These are phyloP conservation scores for Apiospora saccharicola DNA, from an alignment of 2,329 filamentous ascomycete species.

Conservation along the genomic window DNA sequence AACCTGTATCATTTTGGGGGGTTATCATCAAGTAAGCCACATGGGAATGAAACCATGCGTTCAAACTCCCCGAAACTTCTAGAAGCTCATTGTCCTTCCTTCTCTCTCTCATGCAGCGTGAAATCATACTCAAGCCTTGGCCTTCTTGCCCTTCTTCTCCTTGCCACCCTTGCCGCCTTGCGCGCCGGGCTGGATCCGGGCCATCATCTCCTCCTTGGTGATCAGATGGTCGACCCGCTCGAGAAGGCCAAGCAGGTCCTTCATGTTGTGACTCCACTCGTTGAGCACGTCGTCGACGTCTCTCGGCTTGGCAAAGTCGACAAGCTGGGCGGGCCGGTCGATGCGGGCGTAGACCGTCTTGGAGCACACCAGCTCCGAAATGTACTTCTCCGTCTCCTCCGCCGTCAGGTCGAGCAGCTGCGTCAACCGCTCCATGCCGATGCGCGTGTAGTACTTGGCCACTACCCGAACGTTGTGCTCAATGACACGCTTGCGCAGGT, in stretches of 20 bases:
- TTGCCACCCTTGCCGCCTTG: constrained; percentile 50
- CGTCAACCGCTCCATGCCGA: constrained; percentile 89
- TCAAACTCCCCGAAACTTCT: not conserved
- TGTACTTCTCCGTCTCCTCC: constrained; percentile 98
- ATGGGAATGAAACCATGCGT: not conserved
- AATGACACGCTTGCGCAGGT: constrained; percentile 96
- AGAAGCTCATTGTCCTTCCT: not conserved
- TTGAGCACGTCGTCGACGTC: constrained; percentile 97
- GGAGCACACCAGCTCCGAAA: constrained; percentile 93
- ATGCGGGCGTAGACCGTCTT: constrained; percentile 99
- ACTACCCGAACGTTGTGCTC: constrained; percentile 98
- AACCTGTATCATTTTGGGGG: constrained; percentile 21
- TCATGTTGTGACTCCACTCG: constrained; percentile 99
- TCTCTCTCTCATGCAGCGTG: not conserved
- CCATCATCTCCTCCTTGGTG: constrained; percentile 99
- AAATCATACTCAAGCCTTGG: constrained; percentile 11
- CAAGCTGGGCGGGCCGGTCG: constrained; percentile 88
- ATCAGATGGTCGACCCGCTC: constrained; percentile 97
- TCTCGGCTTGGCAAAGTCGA: constrained; percentile 93
- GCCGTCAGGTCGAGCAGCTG: constrained; percentile 90
- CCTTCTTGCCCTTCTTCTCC: constrained; percentile 44
- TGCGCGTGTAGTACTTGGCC: constrained; percentile 98
- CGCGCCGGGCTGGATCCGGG: constrained; percentile 79
- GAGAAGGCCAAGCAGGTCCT: constrained; percentile 82
- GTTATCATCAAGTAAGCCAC: not conserved